phyloP scores from a whole-genome alignment of 768 basidiomycete genomes.

The Boletus rubescentipes region DNA sequence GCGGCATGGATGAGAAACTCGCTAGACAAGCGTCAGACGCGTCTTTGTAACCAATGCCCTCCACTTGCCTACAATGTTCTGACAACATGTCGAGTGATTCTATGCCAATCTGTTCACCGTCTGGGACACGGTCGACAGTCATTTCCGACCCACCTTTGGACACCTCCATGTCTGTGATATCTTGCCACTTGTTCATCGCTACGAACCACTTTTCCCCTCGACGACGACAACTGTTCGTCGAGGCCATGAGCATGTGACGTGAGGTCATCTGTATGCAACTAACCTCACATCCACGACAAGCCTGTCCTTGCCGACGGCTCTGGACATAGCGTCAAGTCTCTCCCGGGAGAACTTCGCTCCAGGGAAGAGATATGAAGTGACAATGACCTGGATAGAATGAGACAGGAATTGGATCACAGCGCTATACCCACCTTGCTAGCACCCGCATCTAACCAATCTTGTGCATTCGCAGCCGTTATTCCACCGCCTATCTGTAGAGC shows the following conservation, averaged over 20 bases:
- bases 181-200: constrained; percentile 99
- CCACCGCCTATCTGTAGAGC: constrained; percentile 93
- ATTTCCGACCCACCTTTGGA: constrained; percentile 57
- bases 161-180: constrained; percentile 92
- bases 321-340: constrained; percentile 60
- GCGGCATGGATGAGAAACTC: constrained; percentile 97
- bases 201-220: constrained; percentile 81
- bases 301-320: constrained; percentile 72
- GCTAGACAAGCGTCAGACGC: constrained; percentile 41
- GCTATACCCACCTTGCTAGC: constrained; percentile 73
- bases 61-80: constrained; percentile 71
- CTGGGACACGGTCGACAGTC: not conserved
- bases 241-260: not conserved
- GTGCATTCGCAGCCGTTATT: constrained; percentile 78
- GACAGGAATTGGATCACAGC: not conserved
- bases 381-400: constrained; percentile 68
- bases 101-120: constrained; percentile 30
- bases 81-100: constrained; percentile 78
- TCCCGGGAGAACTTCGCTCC: constrained; percentile 73
- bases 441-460: constrained; percentile 81
- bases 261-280: constrained; percentile 8
- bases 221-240: constrained; percentile 69
- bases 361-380: constrained; percentile 97
- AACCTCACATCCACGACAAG: constrained; percentile 96
- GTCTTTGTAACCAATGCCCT: not conserved